phyloP scores from a whole-genome alignment of 192 early-diverging fungal genomes.

The Entomortierella chlamydospora region DNA sequence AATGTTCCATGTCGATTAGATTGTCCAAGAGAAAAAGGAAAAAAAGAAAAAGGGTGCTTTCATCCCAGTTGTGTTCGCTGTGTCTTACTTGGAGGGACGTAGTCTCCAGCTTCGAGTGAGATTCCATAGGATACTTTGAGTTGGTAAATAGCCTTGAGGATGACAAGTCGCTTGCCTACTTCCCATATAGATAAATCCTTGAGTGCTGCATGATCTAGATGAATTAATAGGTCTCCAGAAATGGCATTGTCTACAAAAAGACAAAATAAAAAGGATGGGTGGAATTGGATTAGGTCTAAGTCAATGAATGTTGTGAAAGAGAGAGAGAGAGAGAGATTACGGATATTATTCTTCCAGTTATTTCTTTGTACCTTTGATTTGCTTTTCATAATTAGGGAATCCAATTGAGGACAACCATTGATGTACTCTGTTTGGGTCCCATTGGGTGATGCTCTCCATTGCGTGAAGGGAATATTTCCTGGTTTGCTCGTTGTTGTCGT shows the following conservation, averaged over 20 bases:
- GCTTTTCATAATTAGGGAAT: constrained; percentile 64
- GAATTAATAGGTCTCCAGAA: constrained; percentile 87
- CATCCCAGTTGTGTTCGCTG: too few species aligned
- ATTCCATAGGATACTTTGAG: constrained; percentile 83
- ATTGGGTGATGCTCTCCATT: constrained; percentile 66
- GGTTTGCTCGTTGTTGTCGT: not conserved
- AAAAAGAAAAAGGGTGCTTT: too few species aligned
- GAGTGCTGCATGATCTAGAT: constrained; percentile 91
- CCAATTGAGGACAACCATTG: constrained; percentile 67
- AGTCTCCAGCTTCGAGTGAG: constrained; percentile 85
- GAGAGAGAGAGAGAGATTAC: not conserved
- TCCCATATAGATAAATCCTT: constrained; percentile 88
- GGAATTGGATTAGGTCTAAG: not conserved
- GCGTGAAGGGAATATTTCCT: not conserved
- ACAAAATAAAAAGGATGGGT: not conserved
- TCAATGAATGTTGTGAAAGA: too few species aligned
- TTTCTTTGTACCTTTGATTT: constrained; percentile 60
- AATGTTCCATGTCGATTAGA: too few species aligned
- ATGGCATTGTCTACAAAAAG: constrained; percentile 82
- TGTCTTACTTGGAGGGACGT: constrained; percentile 79
- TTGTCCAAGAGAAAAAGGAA: too few species aligned
- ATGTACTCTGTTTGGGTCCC: constrained; percentile 67
- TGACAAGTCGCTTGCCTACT: constrained; percentile 86
- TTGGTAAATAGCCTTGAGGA: constrained; percentile 92
- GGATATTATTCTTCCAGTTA: not conserved